These are phyloP conservation scores for Immersiporthe knoxdaviesiana DNA, from an alignment of 2,329 filamentous ascomycete genomes.

Conservation along the genomic window DNA sequence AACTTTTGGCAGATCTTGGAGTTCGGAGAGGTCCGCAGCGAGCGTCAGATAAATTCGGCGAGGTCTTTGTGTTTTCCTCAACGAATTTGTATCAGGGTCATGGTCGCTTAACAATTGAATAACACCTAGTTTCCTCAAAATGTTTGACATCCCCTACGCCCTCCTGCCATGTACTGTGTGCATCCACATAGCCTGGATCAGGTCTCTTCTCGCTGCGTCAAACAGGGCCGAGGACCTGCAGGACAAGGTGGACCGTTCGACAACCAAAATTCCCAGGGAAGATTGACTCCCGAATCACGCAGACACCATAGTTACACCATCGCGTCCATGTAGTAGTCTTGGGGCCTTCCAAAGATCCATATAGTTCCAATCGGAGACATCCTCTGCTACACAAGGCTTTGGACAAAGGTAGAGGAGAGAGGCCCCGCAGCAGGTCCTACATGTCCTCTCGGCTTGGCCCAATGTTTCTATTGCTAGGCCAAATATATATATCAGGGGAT, in stretches of 20 bases:
- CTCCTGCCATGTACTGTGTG: background rate
- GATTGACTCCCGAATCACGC: background rate
- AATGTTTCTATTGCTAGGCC: background rate
- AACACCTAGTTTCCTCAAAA: background rate
- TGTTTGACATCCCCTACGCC: background rate
- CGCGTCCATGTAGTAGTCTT: background rate
- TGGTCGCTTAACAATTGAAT: background rate
- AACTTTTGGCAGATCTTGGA: background rate
- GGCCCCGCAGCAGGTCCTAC: slow-evolving; percentile 39
- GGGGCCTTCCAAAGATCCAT: background rate
- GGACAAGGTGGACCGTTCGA: too few species aligned
- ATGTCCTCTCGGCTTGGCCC: background rate
- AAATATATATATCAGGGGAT: background rate
- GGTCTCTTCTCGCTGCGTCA: background rate
- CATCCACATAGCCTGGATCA: background rate
- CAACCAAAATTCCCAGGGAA: background rate
- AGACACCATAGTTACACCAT: background rate
- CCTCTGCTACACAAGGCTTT: background rate
- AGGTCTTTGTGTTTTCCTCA: background rate
- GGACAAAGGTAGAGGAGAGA: slow-evolving; percentile 32
- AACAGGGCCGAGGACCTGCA: background rate
- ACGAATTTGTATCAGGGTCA: background rate
- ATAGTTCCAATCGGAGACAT: background rate
- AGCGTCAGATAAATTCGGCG: background rate
- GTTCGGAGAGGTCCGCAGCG: slow-evolving; percentile 5